Conservation (phyloP, 768 basidiomycete species). For the Mycena rosella region DNA sequence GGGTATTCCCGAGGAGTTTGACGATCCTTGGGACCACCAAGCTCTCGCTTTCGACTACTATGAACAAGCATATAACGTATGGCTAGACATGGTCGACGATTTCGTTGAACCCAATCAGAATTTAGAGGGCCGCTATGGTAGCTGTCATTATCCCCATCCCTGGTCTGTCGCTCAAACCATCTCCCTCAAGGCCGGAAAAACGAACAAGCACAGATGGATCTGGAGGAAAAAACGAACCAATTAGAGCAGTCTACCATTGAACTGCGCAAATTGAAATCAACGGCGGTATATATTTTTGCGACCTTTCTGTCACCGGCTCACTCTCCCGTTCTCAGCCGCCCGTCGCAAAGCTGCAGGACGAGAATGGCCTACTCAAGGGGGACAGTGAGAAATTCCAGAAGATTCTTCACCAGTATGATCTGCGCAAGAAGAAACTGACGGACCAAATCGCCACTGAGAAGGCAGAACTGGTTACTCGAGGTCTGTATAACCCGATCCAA, state of each 20-base stretch:
- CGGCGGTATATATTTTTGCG: conserved; percentile 58
- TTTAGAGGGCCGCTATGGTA: conserved; percentile 85
- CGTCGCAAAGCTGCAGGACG: conserved; percentile 70
- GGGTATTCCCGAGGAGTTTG: conserved; percentile 80
- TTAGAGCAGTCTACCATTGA: conserved; percentile 64
- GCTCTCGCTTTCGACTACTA: conserved; percentile 85
- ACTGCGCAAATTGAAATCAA: conserved; percentile 68
- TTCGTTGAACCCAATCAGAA: conserved; percentile 78
- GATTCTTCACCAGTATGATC: conserved; percentile 78
- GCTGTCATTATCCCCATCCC: conserved; percentile 32
- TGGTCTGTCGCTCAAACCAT: conserved; percentile 17
- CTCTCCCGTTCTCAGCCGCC: conserved; percentile 61
- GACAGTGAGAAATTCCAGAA: conserved; percentile 87
- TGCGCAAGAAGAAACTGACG: conserved; percentile 74
- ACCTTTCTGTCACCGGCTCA: conserved; percentile 16
- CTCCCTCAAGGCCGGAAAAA: conserved; percentile 75
- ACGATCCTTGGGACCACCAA: conserved; percentile 78
- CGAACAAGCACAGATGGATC: conserved; percentile 71
- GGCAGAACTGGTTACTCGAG: conserved; percentile 68
- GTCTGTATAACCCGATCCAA: conserved; percentile 50
- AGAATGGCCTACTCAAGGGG: conserved; percentile 71
- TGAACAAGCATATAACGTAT: conserved; percentile 73
- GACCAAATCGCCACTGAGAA: conserved; percentile 78
- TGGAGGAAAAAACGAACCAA: conserved; percentile 68
- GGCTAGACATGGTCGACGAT: conserved; percentile 76